Conservation (phyloP, 164 flowering plant genomes). For the Nymphaea thermarum region DNA sequence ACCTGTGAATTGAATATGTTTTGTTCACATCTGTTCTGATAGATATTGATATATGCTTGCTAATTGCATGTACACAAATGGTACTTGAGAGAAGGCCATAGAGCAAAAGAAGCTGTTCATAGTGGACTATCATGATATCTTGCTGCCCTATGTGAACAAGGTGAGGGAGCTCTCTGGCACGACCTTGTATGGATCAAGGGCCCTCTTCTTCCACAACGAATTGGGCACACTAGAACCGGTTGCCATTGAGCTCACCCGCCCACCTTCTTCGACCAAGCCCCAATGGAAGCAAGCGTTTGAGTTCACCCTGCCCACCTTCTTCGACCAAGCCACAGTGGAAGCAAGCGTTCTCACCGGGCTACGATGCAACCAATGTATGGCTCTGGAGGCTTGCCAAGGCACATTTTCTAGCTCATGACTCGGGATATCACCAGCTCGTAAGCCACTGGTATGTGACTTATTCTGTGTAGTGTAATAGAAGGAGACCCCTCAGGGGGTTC, state of each 20-base stretch:
- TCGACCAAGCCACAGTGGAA: too few species aligned
- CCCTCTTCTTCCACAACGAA: conserved; percentile 42
- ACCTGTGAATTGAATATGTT: too few species aligned
- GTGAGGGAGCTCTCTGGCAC: conserved; percentile 35
- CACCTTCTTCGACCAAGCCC: conserved; percentile 27
- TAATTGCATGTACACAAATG: too few species aligned
- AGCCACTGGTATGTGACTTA: conserved; percentile 51
- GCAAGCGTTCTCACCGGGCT: conserved; percentile 34
- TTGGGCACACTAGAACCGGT: conserved; percentile 38
- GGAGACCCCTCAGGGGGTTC: too few species aligned
- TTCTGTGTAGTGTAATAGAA: background rate
- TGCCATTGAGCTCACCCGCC: conserved; percentile 65
- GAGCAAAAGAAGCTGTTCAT: conserved; percentile 42
- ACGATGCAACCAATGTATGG: conserved; percentile 41
- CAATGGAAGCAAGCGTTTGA: conserved; percentile 47
- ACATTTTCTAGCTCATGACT: conserved; percentile 57
- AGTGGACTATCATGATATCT: conserved; percentile 53
- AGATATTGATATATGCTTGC: too few species aligned
- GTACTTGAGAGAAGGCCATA: conserved; percentile 24
- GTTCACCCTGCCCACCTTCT: too few species aligned
- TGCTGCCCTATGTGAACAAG: conserved; percentile 41
- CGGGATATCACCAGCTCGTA: conserved; percentile 58
- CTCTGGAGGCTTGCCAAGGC: conserved; percentile 67
- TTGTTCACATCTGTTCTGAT: too few species aligned
- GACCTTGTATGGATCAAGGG: conserved; percentile 62